Evolutionary conservation across 2,329 filamentous ascomycete species (phyloP), one percentile per base, ranked within the genome.

Genomic region (Grosmannia clavigera): DNA sequence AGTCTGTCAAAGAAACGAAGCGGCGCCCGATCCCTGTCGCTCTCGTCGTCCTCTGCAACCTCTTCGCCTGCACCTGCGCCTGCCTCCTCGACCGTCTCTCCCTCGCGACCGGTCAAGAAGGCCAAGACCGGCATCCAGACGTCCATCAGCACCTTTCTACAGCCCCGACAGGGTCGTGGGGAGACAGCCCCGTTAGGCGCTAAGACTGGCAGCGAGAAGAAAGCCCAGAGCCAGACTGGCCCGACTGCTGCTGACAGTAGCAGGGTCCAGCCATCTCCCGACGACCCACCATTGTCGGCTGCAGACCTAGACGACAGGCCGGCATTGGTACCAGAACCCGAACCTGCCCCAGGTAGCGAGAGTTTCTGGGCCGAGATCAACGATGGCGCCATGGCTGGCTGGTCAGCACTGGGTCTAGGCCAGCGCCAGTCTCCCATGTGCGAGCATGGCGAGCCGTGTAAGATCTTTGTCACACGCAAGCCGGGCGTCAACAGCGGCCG

Each of bases 381-480:
- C 31, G 35, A 94, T 57, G 78, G 82, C 62, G 81, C 81, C 54
- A 92, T 90, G 70, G 87, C 94, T 68, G 87, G 86, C 27, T 97
- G 94, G 94, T 85, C 84, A 5, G 91, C 87, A 69, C 78, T 97
- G 16, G 85, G 19, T 90, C 87, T 70, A 85, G 87, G 60, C 75
- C 82, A 1, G 78, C 63, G 58, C 29, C 58, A 61, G 61, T 59
- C 83, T 1, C 94, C 94, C 1, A 81, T 81, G 61, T 99, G 94
- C 69, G 91, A 96, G 55, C 94, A 99, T 68, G 78, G 84, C 58
- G 92, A 97, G 67, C 87, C 89, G 3, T 97, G 94, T 72, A 88
- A 91, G 64, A 89, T 80, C 64, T 75, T 92, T 58, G 81, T 85
- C 22, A 96, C 92, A 1, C 96, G 92, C 75, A 97, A 97, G 69